phyloP scores from a whole-genome alignment of 2,329 filamentous ascomycete species.

The Hymenoscyphus scutula region DNA sequence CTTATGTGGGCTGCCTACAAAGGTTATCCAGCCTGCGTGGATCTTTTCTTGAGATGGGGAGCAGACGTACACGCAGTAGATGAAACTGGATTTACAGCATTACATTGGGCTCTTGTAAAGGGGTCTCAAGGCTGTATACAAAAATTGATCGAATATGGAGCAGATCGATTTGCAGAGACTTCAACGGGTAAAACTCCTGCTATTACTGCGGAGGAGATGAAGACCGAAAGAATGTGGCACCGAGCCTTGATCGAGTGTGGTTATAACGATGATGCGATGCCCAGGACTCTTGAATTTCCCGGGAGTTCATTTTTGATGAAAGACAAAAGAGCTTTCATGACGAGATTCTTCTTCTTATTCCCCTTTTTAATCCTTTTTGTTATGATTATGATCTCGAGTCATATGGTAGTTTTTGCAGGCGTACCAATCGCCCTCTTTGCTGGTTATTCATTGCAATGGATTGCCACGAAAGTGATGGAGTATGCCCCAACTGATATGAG shows the following conservation, averaged over 20 bases:
- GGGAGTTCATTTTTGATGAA: slow-evolving; percentile 70
- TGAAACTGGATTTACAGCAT: slow-evolving; percentile 87
- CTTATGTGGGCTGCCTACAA: slow-evolving; percentile 99
- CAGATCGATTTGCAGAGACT: slow-evolving; percentile 88
- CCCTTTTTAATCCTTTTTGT: slow-evolving; percentile 75
- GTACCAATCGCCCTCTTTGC: slow-evolving; percentile 68
- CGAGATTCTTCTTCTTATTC: slow-evolving; percentile 85
- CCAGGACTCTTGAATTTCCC: slow-evolving; percentile 68
- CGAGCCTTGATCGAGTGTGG: slow-evolving; percentile 80
- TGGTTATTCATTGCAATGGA: slow-evolving; percentile 71
- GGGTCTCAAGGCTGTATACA: slow-evolving; percentile 85
- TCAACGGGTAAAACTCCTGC: slow-evolving; percentile 86
- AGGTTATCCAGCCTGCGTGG: slow-evolving; percentile 87
- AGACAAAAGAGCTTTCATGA: slow-evolving; percentile 75
- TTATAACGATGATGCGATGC: slow-evolving; percentile 74
- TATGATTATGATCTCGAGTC: slow-evolving; percentile 68
- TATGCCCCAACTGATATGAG: slow-evolving; percentile 88
- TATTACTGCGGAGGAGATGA: slow-evolving; percentile 84
- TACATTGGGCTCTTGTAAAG: slow-evolving; percentile 96
- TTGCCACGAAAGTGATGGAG: slow-evolving; percentile 72
- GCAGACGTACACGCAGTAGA: slow-evolving; percentile 89
- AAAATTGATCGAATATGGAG: slow-evolving; percentile 92
- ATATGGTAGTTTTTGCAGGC: slow-evolving; percentile 70
- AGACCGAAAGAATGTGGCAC: slow-evolving; percentile 78
- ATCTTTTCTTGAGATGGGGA: slow-evolving; percentile 90